Evolutionary conservation across 176 grass and related monocot species (phyloP).

Genomic region (Melocanna baccifera): DNA sequence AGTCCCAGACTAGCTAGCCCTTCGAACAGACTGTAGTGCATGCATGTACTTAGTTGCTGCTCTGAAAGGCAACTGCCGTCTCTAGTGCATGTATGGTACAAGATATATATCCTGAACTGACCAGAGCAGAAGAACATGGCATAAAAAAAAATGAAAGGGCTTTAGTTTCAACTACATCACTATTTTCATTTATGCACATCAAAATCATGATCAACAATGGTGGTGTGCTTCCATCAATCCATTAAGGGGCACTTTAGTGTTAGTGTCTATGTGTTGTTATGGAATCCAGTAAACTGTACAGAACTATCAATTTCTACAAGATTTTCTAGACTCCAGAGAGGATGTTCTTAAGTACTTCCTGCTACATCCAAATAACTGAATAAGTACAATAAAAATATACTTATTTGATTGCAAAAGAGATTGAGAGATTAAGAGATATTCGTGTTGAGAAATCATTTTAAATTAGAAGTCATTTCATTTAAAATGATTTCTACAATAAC

Average conservation of each 20-base stretch:
- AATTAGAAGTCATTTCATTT: rapidly evolving
- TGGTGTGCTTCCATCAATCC: not conserved
- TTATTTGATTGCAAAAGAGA: no score
- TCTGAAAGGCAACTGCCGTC: not conserved
- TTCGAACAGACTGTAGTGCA: not conserved
- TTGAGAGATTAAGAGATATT: no score
- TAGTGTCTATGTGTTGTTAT: not conserved
- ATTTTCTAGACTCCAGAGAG: not conserved
- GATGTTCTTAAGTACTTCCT: not conserved
- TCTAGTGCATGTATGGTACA: not conserved
- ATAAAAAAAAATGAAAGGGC: not conserved
- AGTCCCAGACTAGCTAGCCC: not conserved
- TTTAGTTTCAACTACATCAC: constrained; percentile 1
- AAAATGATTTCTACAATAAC: rapidly evolving
- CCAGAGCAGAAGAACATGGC: not conserved
- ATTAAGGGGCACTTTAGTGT: not conserved
- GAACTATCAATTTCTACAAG: not conserved
- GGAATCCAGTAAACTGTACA: not conserved
- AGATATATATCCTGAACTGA: not conserved
- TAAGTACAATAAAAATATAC: not conserved
- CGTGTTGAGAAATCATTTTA: no score
- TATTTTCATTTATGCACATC: constrained; percentile 29
- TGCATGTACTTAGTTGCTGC: not conserved
- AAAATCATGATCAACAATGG: constrained; percentile 6
- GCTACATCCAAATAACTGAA: not conserved